Evolutionary conservation across 2,329 filamentous ascomycete species (phyloP).

Genomic region (Fusarium avenaceum): DNA sequence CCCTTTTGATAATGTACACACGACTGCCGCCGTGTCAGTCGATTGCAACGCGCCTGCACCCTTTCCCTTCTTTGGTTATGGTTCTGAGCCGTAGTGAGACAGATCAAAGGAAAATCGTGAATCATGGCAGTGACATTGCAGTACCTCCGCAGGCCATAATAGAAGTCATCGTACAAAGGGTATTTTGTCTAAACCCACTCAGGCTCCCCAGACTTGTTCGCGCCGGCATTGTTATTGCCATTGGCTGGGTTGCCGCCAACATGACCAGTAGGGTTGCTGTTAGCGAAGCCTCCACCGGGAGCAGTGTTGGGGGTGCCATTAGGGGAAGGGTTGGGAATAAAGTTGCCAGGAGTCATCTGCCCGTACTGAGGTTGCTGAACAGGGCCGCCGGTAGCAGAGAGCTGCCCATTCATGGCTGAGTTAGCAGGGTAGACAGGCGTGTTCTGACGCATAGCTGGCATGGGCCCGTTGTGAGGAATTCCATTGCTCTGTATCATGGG

Average conservation of each 20-base stretch:
- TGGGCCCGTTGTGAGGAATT: conserved; percentile 42
- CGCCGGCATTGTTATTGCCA: conserved; percentile 25
- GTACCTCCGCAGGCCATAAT: conserved; percentile 46
- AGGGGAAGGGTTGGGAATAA: conserved; percentile 19
- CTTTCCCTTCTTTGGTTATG: conserved; percentile 45
- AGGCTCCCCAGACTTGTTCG: conserved; percentile 52
- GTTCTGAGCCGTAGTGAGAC: conserved; percentile 51
- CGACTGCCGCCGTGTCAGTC: conserved; percentile 50
- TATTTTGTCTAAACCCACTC: conserved; percentile 57
- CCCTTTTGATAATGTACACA: conserved; percentile 55
- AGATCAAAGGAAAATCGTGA: conserved; percentile 58
- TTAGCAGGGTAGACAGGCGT: conserved; percentile 54
- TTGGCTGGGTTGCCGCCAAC: conserved; percentile 41
- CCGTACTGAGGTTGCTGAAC: conserved; percentile 51
- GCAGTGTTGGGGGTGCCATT: conserved; percentile 17
- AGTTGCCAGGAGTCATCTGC: conserved; percentile 48
- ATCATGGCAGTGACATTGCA: conserved; percentile 56
- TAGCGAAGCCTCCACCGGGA: conserved; percentile 15
- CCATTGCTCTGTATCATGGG: conserved; percentile 54
- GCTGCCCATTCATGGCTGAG: conserved; percentile 51
- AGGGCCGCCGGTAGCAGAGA: conserved; percentile 45
- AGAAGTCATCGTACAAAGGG: conserved; percentile 54
- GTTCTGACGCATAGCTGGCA: conserved; percentile 51
- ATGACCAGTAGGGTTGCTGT: conserved; percentile 20
- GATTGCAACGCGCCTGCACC: conserved; percentile 43